These are phyloP conservation scores for Aspergillus taichungensis DNA, from an alignment of 495 filamentous ascomycete genomes.

Conservation along the genomic window DNA sequence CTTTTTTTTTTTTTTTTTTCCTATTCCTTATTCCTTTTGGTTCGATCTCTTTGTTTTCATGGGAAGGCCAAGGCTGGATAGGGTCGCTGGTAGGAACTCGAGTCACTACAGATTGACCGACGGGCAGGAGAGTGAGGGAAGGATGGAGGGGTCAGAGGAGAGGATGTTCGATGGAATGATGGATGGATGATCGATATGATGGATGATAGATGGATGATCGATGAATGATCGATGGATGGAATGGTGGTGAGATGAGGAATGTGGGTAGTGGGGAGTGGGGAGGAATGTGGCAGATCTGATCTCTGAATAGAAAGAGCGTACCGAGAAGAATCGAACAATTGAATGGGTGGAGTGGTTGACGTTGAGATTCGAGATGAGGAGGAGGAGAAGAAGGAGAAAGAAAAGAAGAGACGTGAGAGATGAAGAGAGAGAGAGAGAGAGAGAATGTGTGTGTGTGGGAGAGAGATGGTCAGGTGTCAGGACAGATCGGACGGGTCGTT, in stretches of 20 bases:
- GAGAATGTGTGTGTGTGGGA: too few relatives aligned
- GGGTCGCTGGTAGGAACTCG: conserved; percentile 1
- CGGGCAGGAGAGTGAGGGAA: conserved; percentile 7
- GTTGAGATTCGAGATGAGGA: background rate
- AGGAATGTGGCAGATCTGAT: conserved; percentile 3
- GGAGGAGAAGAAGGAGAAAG: background rate
- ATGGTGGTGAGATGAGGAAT: conserved; percentile 2
- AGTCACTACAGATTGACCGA: conserved; percentile 10
- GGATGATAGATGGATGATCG: conserved; percentile 4
- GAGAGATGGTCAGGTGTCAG: too few relatives aligned
- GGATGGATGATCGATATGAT: conserved; percentile 1
- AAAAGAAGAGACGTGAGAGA: conserved; percentile 6
- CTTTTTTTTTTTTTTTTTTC: too few relatives aligned
- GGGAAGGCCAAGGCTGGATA: background rate
- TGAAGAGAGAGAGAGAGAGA: background rate
- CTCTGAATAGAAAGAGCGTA: background rate
- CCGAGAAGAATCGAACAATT: background rate
- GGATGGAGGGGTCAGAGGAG: background rate
- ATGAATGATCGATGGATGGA: background rate
- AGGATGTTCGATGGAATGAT: conserved; percentile 1
- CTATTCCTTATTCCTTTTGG: too few relatives aligned
- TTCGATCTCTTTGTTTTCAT: too few relatives aligned
- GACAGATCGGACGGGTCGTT: too few relatives aligned
- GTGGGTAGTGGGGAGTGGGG: background rate
- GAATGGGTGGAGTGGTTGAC: background rate